These are phyloP conservation scores for Aspergillus sp. DNA, from an alignment of 2,329 filamentous ascomycete genomes.

Conservation along the genomic window DNA sequence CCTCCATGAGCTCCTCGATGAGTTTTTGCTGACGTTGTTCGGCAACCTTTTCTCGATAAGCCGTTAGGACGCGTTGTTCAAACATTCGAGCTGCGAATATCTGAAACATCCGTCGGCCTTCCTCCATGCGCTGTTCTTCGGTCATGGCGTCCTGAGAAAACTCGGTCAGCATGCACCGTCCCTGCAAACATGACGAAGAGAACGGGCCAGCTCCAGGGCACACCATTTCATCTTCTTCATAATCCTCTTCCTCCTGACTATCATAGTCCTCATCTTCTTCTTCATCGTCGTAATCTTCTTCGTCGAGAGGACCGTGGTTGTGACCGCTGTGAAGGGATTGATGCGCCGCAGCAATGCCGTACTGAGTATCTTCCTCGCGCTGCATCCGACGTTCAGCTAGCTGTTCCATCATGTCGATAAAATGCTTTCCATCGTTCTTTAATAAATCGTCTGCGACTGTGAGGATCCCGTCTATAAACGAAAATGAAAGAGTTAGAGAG, in stretches of 20 bases:
- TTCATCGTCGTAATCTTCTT: conserved; percentile 64
- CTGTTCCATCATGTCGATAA: conserved; percentile 99
- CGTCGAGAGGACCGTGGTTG: conserved; percentile 67
- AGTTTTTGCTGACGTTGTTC: conserved; percentile 85
- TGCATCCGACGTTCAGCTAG: conserved; percentile 95
- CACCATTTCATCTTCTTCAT: conserved; percentile 60
- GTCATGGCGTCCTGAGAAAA: conserved; percentile 77
- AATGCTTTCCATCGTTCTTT: conserved; percentile 98
- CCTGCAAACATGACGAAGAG: neutral
- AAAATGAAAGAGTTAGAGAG: conserved; percentile 37
- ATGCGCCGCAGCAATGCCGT: conserved; percentile 53
- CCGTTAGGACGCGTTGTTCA: conserved; percentile 88
- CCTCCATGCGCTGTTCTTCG: conserved; percentile 97
- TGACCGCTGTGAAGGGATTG: conserved; percentile 59
- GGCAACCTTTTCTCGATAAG: conserved; percentile 96
- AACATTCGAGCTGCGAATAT: conserved; percentile 99
- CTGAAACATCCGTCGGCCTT: conserved; percentile 96
- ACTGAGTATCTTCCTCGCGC: conserved; percentile 81
- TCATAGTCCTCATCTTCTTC: conserved; percentile 60
- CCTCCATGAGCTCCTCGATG: conserved; percentile 82
- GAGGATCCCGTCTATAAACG: conserved; percentile 69
- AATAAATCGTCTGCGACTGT: conserved; percentile 97
- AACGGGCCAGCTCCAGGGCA: conserved; percentile 12
- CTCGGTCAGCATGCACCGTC: conserved; percentile 29
- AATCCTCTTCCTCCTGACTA: conserved; percentile 56